A percentile compares a stretch with the other conserved stretches of the same genome.
These are phyloP conservation scores for Acacia melanoxylon DNA, from an alignment of 306 rosid genomes.

Conservation along the genomic window DNA sequence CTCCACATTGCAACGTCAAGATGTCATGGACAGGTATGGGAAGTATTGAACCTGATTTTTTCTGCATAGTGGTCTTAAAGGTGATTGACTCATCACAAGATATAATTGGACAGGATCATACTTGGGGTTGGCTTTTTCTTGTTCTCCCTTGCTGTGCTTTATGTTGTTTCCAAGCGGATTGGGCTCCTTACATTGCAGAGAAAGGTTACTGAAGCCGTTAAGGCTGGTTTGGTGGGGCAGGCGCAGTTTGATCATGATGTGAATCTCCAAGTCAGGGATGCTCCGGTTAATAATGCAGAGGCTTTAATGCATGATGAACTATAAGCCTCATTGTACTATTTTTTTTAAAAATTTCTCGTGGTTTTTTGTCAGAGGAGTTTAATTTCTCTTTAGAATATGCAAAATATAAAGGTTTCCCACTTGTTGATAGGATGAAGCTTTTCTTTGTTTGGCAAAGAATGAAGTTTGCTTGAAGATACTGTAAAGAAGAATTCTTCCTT, in stretches of 20 bases:
- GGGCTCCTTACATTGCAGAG: conserved; percentile 68
- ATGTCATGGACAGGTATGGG: conserved; percentile 77
- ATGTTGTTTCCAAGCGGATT: conserved; percentile 84
- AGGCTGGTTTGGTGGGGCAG: conserved; percentile 70
- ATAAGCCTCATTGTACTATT: not conserved
- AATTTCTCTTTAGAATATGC: not conserved
- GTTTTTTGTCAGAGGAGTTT: not conserved
- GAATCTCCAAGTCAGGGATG: too few relatives aligned
- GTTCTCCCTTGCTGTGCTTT: conserved; percentile 77
- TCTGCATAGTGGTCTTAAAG: not conserved
- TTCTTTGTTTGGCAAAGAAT: too few relatives aligned
- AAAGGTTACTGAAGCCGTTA: conserved; percentile 75
- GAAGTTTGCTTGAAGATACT: not conserved
- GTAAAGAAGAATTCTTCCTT: too few relatives aligned
- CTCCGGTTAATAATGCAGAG: conserved; percentile 6
- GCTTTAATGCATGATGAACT: conserved; percentile 68
- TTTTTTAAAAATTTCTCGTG: not conserved
- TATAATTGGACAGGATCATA: conserved; percentile 60
- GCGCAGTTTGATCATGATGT: conserved; percentile 13
- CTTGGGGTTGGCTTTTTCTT: conserved; percentile 64
- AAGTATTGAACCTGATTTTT: not conserved
- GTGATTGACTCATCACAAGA: conserved; percentile 21
- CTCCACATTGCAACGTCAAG: conserved; percentile 95
- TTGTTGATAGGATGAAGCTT: too few relatives aligned
- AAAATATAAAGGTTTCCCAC: not conserved